Evolutionary conservation across 371 early-diverging fungal genomes (phyloP), one percentile per base, ranked within the genome.

Genomic region (Mortierella sp.): DNA sequence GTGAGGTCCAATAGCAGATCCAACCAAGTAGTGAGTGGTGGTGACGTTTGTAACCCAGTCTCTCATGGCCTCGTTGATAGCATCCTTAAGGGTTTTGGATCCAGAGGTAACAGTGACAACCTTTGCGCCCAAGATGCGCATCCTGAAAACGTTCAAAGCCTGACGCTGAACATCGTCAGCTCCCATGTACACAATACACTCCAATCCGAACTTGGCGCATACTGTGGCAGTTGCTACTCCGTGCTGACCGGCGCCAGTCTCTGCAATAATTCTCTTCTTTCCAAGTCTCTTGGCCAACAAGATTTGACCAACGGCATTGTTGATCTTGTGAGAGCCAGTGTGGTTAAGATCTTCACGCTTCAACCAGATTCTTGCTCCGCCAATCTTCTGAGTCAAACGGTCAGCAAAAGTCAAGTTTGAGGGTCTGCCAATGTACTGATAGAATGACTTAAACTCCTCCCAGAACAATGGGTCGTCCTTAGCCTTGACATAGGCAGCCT

Each of bases 321-420:
- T 99, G 88, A 99, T 96, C 88, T 98, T 98, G 90, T 98, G 99
- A 50, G 97, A 95, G 40, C 99, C 99, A 41, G 99, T 98, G 84
- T 99, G 98, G 88, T 97, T 98, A 74, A 97, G 86, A 83, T 99
- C 99, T 83, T 99, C 99, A 74, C 99, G 94, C 90, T 99, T 99
- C 75, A 99, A 88, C 96, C 96, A 99, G 84, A 99, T 97, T 28
- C 87, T 87, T 32, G 99, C 98, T 63, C 98, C 98, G 40, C 90
- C 90, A 61, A 88, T 87, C 58, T 92, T 84, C 61, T 86, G 92
- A 1, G 97, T 96, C 81, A 98, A 84, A 15, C 96, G 92, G 61
- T 92, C 92, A 24, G 98, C 98, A 45, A 90, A 79, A 66, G 97
- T 96, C 64, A 98, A 84, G 59, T 92, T 91, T 53, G 97, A 97